Evolutionary conservation across 129 eudicot genomes (phyloP), one percentile per base, ranked within the genome.

Genomic region (Chrysanthemum lavandulifolium): DNA sequence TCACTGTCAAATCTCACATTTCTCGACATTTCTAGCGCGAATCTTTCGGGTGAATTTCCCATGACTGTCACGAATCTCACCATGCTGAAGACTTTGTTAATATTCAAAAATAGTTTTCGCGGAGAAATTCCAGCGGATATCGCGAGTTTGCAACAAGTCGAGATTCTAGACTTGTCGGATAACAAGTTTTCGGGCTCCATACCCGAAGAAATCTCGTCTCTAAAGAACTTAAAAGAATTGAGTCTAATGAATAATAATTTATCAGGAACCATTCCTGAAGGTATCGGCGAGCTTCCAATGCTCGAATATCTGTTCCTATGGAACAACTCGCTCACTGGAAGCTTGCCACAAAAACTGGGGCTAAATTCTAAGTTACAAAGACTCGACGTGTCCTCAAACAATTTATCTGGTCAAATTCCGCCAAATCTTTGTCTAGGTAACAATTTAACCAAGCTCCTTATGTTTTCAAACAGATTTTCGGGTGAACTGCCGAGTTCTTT

Each of bases 251-350:
- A 80, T 71, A 95, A 95, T 67, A 57, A 79, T 7, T 58, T 95
- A 21, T 81, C 82, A 27, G 99, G 99, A 15, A 86, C 71, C 69
- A 82, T 95, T 25, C 97, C 99, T 19, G 75, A 82, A 52, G 91
- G 91, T 18, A 76, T 95, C 9, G 97, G 90, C 11, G 94, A 90
- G 72, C 96, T 95, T 62, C 95, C 96, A 4, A 70, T 23, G 61
- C 87, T 95, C 3, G 81, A 82, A 72, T 10, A 65, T 15, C 62
- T 95, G 59, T 76, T 74, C 19, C 68, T 95, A 0, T 95, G 99
- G 99, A 88, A 91, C 82, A 95, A 95, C 72, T 88, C 94, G 14
- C 87, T 95, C 53, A 78, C 88, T 8, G 97, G 99, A 69, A 64
- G 53, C 31, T 70, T 95, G 56, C 99, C 99, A 5, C 80, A 80